phyloP scores from a whole-genome alignment of 2,329 filamentous ascomycete genomes.

The Fusarium heterosporum region DNA sequence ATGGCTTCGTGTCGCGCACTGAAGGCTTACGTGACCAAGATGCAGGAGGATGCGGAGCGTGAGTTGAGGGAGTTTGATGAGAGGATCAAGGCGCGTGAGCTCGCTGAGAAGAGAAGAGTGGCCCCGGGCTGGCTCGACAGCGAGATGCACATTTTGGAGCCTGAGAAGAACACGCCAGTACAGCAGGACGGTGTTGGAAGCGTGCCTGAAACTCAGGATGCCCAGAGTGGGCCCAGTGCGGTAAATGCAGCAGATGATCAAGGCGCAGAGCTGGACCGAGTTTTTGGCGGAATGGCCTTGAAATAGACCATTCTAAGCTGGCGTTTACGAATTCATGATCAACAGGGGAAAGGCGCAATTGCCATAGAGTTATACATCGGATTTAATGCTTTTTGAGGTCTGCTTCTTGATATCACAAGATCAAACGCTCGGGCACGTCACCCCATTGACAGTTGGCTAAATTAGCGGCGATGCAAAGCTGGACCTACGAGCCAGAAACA shows the following conservation, averaged over 20 bases:
- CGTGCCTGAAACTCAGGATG: slow-evolving; percentile 23
- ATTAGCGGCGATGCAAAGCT: no score
- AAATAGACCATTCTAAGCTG: slow-evolving; percentile 35
- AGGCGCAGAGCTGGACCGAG: slow-evolving; percentile 68
- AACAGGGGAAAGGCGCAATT: slow-evolving; percentile 10
- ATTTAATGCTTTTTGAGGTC: not conserved
- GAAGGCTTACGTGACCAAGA: slow-evolving; percentile 77
- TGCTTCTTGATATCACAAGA: not conserved
- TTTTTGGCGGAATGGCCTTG: slow-evolving; percentile 63
- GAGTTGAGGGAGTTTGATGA: slow-evolving; percentile 78
- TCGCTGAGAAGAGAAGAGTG: slow-evolving; percentile 82
- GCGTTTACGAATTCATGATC: slow-evolving; percentile 29
- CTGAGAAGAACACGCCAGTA: slow-evolving; percentile 62
- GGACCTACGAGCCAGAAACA: not conserved
- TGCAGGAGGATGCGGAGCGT: slow-evolving; percentile 74
- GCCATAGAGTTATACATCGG: not conserved
- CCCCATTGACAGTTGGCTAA: not conserved
- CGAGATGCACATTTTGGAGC: slow-evolving; percentile 75
- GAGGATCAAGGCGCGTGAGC: slow-evolving; percentile 70
- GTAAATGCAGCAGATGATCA: slow-evolving; percentile 57
- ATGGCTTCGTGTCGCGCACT: slow-evolving; percentile 83
- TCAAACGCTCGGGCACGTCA: not conserved
- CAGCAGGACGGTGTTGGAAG: slow-evolving; percentile 46
- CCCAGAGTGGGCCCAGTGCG: slow-evolving; percentile 16
- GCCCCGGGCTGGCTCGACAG: slow-evolving; percentile 87